A percentile compares a stretch with the other conserved stretches of the same genome.
Evolutionary conservation across 139 green algal species (phyloP).

Genomic region (Auxenochlorella pyrenoidosa): DNA sequence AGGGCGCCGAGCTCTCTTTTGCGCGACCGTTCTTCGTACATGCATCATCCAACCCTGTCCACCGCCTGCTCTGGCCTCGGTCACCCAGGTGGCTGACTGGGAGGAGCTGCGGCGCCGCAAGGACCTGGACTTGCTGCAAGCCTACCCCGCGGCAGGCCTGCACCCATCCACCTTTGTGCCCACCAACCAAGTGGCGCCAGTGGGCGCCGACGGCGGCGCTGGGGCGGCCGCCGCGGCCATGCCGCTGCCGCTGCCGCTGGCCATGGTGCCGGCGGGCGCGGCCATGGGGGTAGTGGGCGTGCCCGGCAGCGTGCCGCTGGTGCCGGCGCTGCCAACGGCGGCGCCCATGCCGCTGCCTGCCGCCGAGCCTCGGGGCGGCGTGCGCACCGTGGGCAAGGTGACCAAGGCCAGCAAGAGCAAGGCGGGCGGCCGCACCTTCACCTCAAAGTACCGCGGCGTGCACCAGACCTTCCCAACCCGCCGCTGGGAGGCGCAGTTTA

Average conservation of each 20-base stretch:
- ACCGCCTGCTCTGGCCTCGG: too few relatives aligned
- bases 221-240: neutral
- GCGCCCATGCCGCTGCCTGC: neutral
- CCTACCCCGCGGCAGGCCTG: slow-evolving; percentile 8
- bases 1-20: neutral
- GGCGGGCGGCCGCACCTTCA: slow-evolving; percentile 72
- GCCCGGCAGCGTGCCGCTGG: slow-evolving; percentile 5
- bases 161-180: slow-evolving; percentile 38
- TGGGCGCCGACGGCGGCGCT: neutral
- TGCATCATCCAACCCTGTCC: too few relatives aligned
- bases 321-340: neutral
- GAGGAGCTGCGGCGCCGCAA: slow-evolving; percentile 26
- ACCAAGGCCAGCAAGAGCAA: slow-evolving; percentile 45
- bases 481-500: slow-evolving; percentile 93
- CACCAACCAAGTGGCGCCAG: slow-evolving; percentile 18
- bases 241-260: neutral
- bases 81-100: slow-evolving; percentile 30
- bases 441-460: slow-evolving; percentile 85
- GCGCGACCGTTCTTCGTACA: neutral
- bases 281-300: neutral
- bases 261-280: neutral
- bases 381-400: slow-evolving; percentile 26
- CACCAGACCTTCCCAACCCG: slow-evolving; percentile 93
- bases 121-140: slow-evolving; percentile 11
- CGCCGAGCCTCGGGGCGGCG: neutral